phyloP scores from a whole-genome alignment of 192 early-diverging fungal genomes.

The Entomortierella beljakovae region DNA sequence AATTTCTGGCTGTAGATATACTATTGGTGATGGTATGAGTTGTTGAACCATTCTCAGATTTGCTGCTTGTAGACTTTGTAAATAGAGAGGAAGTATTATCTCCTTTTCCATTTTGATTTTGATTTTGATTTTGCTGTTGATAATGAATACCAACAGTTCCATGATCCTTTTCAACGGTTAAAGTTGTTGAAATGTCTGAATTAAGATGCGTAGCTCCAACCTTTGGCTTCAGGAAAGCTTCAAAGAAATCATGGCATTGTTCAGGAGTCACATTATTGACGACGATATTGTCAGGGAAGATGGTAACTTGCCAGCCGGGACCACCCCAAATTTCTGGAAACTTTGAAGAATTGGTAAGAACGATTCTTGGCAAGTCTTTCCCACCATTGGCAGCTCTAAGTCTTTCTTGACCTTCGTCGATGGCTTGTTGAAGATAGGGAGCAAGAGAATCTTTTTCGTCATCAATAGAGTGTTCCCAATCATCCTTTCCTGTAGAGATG shows the following conservation, averaged over 20 bases:
- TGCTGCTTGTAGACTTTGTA: background rate
- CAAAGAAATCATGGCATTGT: slow-evolving; percentile 58
- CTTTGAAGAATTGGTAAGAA: slow-evolving; percentile 63
- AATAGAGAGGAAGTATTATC: background rate
- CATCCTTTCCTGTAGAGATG: slow-evolving; percentile 63
- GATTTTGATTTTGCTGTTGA: background rate
- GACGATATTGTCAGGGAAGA: slow-evolving; percentile 68
- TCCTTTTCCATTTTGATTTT: background rate
- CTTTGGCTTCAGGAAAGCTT: slow-evolving; percentile 48
- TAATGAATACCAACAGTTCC: background rate
- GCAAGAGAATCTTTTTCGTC: slow-evolving; percentile 62
- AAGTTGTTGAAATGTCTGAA: background rate
- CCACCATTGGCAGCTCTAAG: slow-evolving; percentile 23
- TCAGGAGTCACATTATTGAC: slow-evolving; percentile 60
- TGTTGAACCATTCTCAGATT: background rate
- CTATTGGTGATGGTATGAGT: slow-evolving; percentile 24
- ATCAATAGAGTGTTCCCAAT: slow-evolving; percentile 64
- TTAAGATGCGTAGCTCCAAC: slow-evolving; percentile 3
- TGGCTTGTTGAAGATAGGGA: slow-evolving; percentile 48
- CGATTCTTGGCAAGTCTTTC: slow-evolving; percentile 47
- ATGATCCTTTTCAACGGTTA: slow-evolving; percentile 21
- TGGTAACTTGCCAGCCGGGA: slow-evolving; percentile 42
- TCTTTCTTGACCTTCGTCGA: slow-evolving; percentile 23
- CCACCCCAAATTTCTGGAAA: slow-evolving; percentile 34
- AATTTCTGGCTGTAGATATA: too few species aligned